These are phyloP conservation scores for Corniculantispora saksenae DNA, from an alignment of 2,329 filamentous ascomycete genomes.

Conservation along the genomic window DNA sequence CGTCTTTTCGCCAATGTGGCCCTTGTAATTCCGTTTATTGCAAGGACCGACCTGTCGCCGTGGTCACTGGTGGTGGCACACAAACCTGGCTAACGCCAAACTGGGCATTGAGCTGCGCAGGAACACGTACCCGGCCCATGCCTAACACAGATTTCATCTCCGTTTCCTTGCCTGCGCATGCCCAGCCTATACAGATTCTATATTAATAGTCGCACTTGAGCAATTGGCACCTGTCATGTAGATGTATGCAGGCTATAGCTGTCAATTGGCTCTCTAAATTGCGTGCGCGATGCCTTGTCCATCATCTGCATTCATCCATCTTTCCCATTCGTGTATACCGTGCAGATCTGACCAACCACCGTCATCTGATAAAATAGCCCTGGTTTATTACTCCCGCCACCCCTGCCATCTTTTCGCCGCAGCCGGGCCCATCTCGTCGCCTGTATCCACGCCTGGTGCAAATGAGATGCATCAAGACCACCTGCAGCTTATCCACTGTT, in stretches of 20 bases:
- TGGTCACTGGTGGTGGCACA: not conserved
- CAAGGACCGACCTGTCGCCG: not conserved
- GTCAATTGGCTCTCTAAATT: not conserved
- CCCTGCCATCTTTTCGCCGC: not conserved
- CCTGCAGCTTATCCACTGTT: not conserved
- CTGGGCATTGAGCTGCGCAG: not conserved
- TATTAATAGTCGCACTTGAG: not conserved
- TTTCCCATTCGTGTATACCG: not conserved
- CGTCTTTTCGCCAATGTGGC: too few species aligned
- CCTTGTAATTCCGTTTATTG: not conserved
- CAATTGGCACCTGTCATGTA: not conserved
- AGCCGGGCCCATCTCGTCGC: not conserved
- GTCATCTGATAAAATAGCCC: not conserved
- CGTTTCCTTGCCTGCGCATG: not conserved
- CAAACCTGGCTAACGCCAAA: not conserved
- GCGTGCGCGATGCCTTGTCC: not conserved
- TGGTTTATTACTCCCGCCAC: not conserved
- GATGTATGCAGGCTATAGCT: not conserved
- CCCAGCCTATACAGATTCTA: too few species aligned
- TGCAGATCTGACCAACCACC: not conserved
- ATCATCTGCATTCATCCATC: not conserved
- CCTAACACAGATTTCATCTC: slow-evolving; percentile 7
- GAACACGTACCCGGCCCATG: slow-evolving; percentile 6
- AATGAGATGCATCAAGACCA: not conserved
- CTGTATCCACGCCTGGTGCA: not conserved